Percentiles rank a stretch among this genome's conserved stretches.
Evolutionary conservation across 1,284 basidiomycete genomes (phyloP).

Genomic region (Coniferiporia sulphurascens): DNA sequence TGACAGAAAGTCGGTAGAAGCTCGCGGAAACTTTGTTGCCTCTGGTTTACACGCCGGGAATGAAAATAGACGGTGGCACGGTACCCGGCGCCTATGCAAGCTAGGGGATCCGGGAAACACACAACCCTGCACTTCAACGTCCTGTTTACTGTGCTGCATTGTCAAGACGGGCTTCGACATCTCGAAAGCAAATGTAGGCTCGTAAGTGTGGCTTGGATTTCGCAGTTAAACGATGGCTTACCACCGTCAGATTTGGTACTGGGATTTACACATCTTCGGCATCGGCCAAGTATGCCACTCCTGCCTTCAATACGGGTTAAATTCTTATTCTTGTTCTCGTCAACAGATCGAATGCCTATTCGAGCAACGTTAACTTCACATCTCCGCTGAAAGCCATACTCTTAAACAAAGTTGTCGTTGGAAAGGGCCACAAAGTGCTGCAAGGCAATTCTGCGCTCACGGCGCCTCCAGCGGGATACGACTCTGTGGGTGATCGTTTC

Average conservation of each 20-base stretch:
- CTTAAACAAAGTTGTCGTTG: slow-evolving; percentile 64
- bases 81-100: slow-evolving; percentile 47
- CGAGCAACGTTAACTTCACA: slow-evolving; percentile 41
- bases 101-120: slow-evolving; percentile 56
- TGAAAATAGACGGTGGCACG: slow-evolving; percentile 57
- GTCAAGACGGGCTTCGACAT: slow-evolving; percentile 56
- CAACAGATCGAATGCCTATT: slow-evolving; percentile 57
- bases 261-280: slow-evolving; percentile 58
- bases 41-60: slow-evolving; percentile 52
- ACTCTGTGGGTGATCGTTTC: slow-evolving; percentile 41
- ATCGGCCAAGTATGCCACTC: slow-evolving; percentile 46
- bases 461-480: slow-evolving; percentile 52
- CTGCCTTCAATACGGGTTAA: not conserved
- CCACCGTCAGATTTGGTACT: slow-evolving; percentile 46
- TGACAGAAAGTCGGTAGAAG: slow-evolving; percentile 45
- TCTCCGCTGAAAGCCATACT: slow-evolving; percentile 55
- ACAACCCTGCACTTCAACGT: slow-evolving; percentile 45
- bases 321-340: not conserved
- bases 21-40: slow-evolving; percentile 48
- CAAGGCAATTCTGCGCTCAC: slow-evolving; percentile 48
- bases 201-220: not conserved
- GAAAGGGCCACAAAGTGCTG: slow-evolving; percentile 56
- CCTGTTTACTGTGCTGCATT: slow-evolving; percentile 56
- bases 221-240: not conserved
- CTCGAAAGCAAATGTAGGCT: slow-evolving; percentile 59